A percentile compares a stretch with the other conserved stretches of the same genome.
These are phyloP conservation scores for Microcos paniculata DNA, from an alignment of 345 rosid species.

Conservation along the genomic window DNA sequence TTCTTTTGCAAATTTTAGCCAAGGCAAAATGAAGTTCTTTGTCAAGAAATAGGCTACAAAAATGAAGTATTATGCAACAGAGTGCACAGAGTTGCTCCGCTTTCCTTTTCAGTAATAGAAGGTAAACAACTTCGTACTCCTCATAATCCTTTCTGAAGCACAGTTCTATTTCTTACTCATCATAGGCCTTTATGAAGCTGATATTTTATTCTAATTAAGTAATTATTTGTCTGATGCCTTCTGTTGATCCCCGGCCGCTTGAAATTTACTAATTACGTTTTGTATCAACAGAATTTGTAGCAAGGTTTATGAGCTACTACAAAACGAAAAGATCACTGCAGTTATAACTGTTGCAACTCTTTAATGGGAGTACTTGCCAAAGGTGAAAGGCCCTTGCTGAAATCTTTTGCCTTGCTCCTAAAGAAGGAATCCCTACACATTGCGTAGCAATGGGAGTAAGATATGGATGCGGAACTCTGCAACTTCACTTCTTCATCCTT, in stretches of 20 bases:
- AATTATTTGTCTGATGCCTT: background rate
- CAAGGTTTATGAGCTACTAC: conserved; percentile 28
- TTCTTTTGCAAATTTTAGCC: background rate
- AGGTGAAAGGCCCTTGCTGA: background rate
- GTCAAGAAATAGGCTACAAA: background rate
- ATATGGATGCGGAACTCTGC: background rate
- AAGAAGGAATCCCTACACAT: background rate
- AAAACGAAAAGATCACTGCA: background rate
- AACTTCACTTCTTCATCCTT: background rate
- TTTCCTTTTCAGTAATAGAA: background rate
- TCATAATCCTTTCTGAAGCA: background rate
- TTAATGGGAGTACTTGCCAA: background rate
- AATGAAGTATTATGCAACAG: background rate
- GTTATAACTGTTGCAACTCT: background rate
- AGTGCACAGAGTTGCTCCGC: background rate
- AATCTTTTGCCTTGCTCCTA: background rate
- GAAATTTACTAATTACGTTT: background rate
- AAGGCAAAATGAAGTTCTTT: background rate
- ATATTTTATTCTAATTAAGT: background rate
- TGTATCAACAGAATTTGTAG: conserved; percentile 21
- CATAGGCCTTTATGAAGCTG: background rate
- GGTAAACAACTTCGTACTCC: background rate
- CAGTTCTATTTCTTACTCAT: background rate
- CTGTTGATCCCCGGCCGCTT: background rate
- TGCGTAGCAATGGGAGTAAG: background rate